Evolutionary conservation across 495 filamentous ascomycete species (phyloP).

Genomic region (Aspergillus mulundensis): DNA sequence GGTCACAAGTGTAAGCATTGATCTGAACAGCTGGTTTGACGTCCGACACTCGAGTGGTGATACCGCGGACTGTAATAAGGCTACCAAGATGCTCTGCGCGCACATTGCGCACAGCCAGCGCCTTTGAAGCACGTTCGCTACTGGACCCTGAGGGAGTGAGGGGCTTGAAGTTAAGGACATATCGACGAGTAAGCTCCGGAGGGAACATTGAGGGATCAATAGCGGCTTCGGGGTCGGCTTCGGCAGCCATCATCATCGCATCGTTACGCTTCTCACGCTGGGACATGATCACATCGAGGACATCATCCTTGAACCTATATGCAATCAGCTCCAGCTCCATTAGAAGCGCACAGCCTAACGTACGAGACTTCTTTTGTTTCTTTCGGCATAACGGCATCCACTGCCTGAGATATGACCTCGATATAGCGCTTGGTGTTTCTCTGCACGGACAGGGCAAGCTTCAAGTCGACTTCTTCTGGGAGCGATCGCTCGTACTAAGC

Average conservation of each 20-base stretch:
- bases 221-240: constrained; percentile 60
- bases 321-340: background rate
- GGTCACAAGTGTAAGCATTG: constrained; percentile 95
- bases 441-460: constrained; percentile 80
- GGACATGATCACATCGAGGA: constrained; percentile 92
- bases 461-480: constrained; percentile 57
- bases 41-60: constrained; percentile 91
- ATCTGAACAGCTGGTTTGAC: constrained; percentile 97
- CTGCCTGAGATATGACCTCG: constrained; percentile 81
- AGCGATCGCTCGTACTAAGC: constrained; percentile 67
- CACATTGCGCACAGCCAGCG: constrained; percentile 88
- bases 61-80: constrained; percentile 91
- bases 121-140: constrained; percentile 62
- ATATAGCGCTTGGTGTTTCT: constrained; percentile 93
- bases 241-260: constrained; percentile 60
- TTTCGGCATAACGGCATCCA: constrained; percentile 80
- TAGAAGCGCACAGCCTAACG: constrained; percentile 16
- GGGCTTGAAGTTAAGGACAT: constrained; percentile 94
- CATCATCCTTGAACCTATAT: constrained; percentile 87
- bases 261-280: constrained; percentile 85
- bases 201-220: constrained; percentile 65
- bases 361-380: constrained; percentile 76
- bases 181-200: constrained; percentile 85
- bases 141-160: constrained; percentile 65
- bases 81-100: constrained; percentile 87